Evolutionary conservation across 768 basidiomycete species (phyloP), one percentile per base, ranked within the genome.

Genomic region (Suillus variegatus): DNA sequence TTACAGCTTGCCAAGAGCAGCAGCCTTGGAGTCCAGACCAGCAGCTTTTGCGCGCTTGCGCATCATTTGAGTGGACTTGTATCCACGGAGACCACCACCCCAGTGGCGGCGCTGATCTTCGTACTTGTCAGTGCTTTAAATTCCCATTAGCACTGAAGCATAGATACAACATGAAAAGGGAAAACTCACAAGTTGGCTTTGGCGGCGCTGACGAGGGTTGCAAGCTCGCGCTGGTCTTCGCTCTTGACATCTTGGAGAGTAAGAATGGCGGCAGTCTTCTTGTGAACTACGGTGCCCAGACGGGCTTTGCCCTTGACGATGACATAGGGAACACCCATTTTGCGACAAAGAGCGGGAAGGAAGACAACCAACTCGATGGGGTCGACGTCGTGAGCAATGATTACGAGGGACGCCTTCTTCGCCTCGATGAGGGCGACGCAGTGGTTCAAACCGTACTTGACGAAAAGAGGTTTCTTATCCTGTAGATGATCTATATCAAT

Each of bases 321-420:
- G 69, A 95, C 94, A 82, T 99, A 98, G 47, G 96, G 96, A 41
- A 98, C 92, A 78, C 96, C 96, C 96, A 98, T 98, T 89, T 99
- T 98, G 81, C 95, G 91, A 85, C 97, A 99, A 66, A 98, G 90
- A 63, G 97, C 95, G 64, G 97, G 97, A 66, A 99, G 86, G 90
- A 94, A 99, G 81, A 99, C 88, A 70, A 99, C 97, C 73, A 99
- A 91, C 82, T 99, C 97, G 69, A 99, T 97, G 49, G 97, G 97
- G 85, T 99, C 97, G 67, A 99, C 97, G 77, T 99, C 96, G 78
- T 98, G 94, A 44, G 93, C 95, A 70, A 99, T 97, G 81, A 95
- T 87, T 69, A 98, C 96, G 66, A 99, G 89, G 54, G 91, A 86
- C 47, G 96, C 96, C 84, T 98, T 98, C 88, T 99, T 98, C 75